phyloP scores from a whole-genome alignment of 306 rosid species.

The Fragaria vesca region DNA sequence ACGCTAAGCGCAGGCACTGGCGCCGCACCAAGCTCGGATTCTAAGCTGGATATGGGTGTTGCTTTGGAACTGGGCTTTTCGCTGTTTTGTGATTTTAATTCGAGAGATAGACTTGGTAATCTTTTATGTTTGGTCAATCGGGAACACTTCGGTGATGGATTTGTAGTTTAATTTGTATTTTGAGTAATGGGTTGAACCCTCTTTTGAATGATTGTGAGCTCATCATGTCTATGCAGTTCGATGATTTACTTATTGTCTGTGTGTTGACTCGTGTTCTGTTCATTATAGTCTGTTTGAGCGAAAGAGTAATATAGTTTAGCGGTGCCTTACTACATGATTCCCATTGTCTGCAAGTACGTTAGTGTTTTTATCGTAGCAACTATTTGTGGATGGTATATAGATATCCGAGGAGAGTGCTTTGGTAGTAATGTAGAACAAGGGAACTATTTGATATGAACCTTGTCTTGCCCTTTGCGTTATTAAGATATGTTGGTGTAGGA shows the following conservation, averaged over 20 bases:
- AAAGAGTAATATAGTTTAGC: neutral
- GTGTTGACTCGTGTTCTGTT: neutral
- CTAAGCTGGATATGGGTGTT: slow-evolving; percentile 35
- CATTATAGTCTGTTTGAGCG: neutral
- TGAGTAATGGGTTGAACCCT: slow-evolving; percentile 3
- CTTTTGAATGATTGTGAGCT: slow-evolving; percentile 4
- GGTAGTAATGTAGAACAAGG: neutral
- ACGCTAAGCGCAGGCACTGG: slow-evolving; percentile 94
- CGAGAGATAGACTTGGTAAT: neutral
- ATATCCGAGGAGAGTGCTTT: too few species aligned
- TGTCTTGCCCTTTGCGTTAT: neutral
- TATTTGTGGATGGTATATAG: too few species aligned
- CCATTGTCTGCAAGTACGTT: neutral
- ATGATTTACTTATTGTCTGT: neutral
- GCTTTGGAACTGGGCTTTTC: neutral
- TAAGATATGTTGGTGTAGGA: neutral
- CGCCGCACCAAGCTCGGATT: slow-evolving; percentile 91
- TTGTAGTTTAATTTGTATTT: slow-evolving; percentile 2
- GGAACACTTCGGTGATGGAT: slow-evolving; percentile 8
- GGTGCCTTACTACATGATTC: neutral
- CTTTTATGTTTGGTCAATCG: slow-evolving; percentile 17
- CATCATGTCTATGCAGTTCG: neutral
- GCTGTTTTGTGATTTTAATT: slow-evolving; percentile 1
- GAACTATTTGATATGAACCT: neutral
- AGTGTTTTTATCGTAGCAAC: neutral